phyloP scores from a whole-genome alignment of 2,329 filamentous ascomycete species.

The Cercospora sesami region DNA sequence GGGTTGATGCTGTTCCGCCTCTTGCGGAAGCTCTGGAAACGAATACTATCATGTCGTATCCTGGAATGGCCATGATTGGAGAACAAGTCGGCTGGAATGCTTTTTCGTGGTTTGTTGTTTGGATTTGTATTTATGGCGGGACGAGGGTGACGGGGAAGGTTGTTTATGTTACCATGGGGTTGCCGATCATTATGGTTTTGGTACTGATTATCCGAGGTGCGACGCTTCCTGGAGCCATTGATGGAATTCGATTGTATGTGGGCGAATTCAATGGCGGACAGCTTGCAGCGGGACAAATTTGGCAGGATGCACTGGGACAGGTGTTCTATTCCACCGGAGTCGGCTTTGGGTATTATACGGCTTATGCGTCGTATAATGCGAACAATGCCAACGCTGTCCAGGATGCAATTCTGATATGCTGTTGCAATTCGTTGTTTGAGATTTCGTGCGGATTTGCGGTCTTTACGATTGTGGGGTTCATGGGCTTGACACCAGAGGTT shows the following conservation, averaged over 20 bases:
- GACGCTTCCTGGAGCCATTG: conserved; percentile 56
- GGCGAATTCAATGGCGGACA: conserved; percentile 52
- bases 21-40: conserved; percentile 35
- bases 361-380: conserved; percentile 59
- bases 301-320: conserved; percentile 62
- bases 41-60: conserved; percentile 52
- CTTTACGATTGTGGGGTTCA: conserved; percentile 57
- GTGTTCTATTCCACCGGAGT: conserved; percentile 56
- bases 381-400: conserved; percentile 60
- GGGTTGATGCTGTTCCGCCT: conserved; percentile 46
- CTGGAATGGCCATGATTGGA: conserved; percentile 50
- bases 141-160: conserved; percentile 59
- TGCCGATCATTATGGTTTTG: conserved; percentile 58
- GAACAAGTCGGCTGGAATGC: conserved; percentile 60
- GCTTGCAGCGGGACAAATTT: conserved; percentile 54
- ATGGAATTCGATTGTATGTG: conserved; percentile 55
- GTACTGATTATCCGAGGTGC: conserved; percentile 57
- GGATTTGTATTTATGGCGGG: conserved; percentile 60
- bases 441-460: conserved; percentile 53
- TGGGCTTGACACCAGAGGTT: conserved; percentile 40
- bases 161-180: conserved; percentile 63
- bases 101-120: conserved; percentile 62
- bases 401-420: conserved; percentile 45
- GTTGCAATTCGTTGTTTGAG: conserved; percentile 59
- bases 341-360: conserved; percentile 60